Conservation (phyloP, 139 green algal genomes). For the Chlorella sp. region DNA sequence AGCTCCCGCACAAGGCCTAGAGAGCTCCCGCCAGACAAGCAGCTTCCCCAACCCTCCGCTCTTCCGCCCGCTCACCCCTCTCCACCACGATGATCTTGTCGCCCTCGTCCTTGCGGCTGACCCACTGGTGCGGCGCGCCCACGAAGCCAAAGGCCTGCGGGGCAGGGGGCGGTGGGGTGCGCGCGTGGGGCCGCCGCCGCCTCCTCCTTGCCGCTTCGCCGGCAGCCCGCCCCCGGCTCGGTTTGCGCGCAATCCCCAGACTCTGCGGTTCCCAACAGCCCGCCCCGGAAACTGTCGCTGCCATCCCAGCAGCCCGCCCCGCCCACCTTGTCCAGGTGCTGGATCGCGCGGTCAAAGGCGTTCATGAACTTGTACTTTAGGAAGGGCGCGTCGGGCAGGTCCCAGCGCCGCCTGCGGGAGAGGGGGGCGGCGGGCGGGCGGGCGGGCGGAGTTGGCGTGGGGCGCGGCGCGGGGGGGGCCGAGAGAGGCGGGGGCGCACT, state of each 20-base stretch:
- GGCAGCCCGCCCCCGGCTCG: too few species aligned
- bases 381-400: slow-evolving; percentile 82
- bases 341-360: slow-evolving; percentile 92
- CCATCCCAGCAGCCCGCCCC: too few species aligned
- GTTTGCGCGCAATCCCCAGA: too few species aligned
- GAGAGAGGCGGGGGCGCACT: too few species aligned
- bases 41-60: too few species aligned
- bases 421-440: slow-evolving; percentile 3
- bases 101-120: slow-evolving; percentile 81
- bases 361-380: slow-evolving; percentile 93
- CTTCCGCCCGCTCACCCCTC: slow-evolving; percentile 53
- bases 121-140: slow-evolving; percentile 73
- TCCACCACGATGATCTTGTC: slow-evolving; percentile 97
- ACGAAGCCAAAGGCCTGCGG: slow-evolving; percentile 83
- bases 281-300: too few species aligned
- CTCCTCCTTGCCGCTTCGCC: too few species aligned
- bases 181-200: not conserved
- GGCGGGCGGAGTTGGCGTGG: too few species aligned
- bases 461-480: too few species aligned
- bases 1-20: too few species aligned
- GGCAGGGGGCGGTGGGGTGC: not conserved
- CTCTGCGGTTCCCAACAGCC: too few species aligned
- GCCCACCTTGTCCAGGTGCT: slow-evolving; percentile 87
- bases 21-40: too few species aligned
- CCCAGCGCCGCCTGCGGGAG: slow-evolving; percentile 91